These are phyloP conservation scores for Chrysosporium queenslandicum DNA, from an alignment of 2,329 filamentous ascomycete species.

Conservation along the genomic window DNA sequence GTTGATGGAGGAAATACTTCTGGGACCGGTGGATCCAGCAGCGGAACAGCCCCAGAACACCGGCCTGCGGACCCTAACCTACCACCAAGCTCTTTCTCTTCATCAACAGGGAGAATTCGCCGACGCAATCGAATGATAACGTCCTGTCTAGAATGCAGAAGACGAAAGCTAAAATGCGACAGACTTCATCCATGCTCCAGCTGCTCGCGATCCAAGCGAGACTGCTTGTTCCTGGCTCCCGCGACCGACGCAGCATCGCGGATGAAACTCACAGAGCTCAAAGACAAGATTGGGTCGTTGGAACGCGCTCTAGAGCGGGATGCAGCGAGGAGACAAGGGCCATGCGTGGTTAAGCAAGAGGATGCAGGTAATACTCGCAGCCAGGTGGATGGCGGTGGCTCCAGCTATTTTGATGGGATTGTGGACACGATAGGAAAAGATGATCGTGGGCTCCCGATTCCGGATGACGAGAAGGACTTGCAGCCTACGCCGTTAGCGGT, in stretches of 20 bases:
- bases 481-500: conserved; percentile 54
- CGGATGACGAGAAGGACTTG: conserved; percentile 48
- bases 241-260: conserved; percentile 60
- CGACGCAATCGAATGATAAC: conserved; percentile 60
- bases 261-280: conserved; percentile 62
- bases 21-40: background rate
- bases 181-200: conserved; percentile 60
- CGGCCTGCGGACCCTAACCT: background rate
- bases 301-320: conserved; percentile 61
- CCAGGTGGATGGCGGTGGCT: background rate
- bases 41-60: background rate
- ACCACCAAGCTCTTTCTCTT: background rate
- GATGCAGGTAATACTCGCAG: background rate
- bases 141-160: conserved; percentile 59
- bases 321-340: conserved; percentile 43
- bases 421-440: conserved; percentile 48
- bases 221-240: conserved; percentile 55
- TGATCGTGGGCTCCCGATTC: conserved; percentile 24
- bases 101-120: conserved; percentile 37
- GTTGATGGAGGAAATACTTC: too few species aligned
- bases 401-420: conserved; percentile 25
- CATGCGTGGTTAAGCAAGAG: background rate
- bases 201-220: conserved; percentile 40
- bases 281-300: conserved; percentile 64
- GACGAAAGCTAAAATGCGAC: conserved; percentile 67